phyloP scores from a whole-genome alignment of 441 rosid species.

The California macrophylla region DNA sequence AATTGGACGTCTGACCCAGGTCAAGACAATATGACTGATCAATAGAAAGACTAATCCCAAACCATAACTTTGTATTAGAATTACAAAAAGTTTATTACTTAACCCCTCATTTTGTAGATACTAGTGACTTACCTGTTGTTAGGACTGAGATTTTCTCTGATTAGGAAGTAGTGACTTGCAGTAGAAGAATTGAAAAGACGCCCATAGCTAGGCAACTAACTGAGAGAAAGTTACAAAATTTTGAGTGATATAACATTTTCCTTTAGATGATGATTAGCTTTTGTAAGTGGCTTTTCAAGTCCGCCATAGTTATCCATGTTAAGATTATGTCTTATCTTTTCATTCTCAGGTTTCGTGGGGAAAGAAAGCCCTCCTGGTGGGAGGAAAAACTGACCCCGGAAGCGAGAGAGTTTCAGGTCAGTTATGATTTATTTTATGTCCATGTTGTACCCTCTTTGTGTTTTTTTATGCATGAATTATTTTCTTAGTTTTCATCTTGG shows the following conservation, averaged over 20 bases:
- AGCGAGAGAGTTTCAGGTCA: constrained; percentile 79
- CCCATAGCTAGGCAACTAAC: neutral
- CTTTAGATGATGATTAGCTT: neutral
- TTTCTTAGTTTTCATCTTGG: constrained; percentile 7
- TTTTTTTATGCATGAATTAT: constrained; percentile 6
- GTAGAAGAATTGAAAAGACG: neutral
- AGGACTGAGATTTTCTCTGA: neutral
- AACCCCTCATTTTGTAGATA: neutral
- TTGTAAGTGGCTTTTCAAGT: neutral
- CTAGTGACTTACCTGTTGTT: neutral
- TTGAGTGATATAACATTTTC: neutral
- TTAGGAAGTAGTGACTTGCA: neutral
- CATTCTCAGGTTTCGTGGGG: constrained; percentile 81
- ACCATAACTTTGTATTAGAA: neutral
- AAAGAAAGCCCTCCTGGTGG: constrained; percentile 70
- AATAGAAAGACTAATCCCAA: no score
- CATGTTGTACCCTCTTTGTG: neutral
- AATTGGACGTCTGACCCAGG: neutral
- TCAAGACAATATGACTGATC: neutral
- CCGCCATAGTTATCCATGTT: neutral
- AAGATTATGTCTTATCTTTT: constrained; percentile 12
- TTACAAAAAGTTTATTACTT: neutral
- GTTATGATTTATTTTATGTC: constrained; percentile 12
- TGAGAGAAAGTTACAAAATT: neutral
- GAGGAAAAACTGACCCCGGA: constrained; percentile 79